Base-by-base conservation (phyloP, 352 stramenopile species). In the Phytopythium cucurbitacearum region DNA sequence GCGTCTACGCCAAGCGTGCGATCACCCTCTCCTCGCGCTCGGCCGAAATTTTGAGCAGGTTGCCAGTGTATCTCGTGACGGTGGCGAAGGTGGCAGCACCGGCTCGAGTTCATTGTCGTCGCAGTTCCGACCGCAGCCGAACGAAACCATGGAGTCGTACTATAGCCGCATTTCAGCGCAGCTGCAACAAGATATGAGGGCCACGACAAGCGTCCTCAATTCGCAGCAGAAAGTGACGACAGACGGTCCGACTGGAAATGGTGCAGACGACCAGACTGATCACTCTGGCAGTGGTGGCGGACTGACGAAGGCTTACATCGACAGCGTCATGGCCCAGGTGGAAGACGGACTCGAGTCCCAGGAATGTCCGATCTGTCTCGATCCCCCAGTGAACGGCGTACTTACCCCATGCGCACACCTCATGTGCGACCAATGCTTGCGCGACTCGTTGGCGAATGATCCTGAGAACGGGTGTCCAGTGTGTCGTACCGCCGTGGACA, bases 1-100 rank as follows among this genome's bases (percentile, higher is more conserved):
- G 44, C 77, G 87, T 1, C 72, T 97, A 5, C 84, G 89, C 7
- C 89, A 97, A 68, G 89, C 89, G 11, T 97, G 89, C 43, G 70
- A 97, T 69, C 87, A 96, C 49, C 89, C 89, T 34, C 85, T 96
- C 41, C 68, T 97, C 3, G 87, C 88, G 1, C 64, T 95, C 2
- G 80, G 84, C 10, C 75, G 82, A 32, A 59, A 89, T 50, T 71
- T 79, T 8, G 68, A 91, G 34, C 64, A 85, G 48, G 61, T 62
- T 7, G 51, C 71, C 40, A 57, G 60, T 5, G 9, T 13, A 0
- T 9, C 12, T 48, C 50, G 36, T 7, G 46, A 64, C 34, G 38
- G 53, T 11, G 38, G 47, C 5, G 16, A 40, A 43, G 10, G 13
- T 52, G 5, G 40, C 13, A 38, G 57, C 37, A 70, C 57, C 8